These are phyloP conservation scores for Pestalotiopsis sp. DNA, from an alignment of 2,329 filamentous ascomycete species.

Conservation along the genomic window DNA sequence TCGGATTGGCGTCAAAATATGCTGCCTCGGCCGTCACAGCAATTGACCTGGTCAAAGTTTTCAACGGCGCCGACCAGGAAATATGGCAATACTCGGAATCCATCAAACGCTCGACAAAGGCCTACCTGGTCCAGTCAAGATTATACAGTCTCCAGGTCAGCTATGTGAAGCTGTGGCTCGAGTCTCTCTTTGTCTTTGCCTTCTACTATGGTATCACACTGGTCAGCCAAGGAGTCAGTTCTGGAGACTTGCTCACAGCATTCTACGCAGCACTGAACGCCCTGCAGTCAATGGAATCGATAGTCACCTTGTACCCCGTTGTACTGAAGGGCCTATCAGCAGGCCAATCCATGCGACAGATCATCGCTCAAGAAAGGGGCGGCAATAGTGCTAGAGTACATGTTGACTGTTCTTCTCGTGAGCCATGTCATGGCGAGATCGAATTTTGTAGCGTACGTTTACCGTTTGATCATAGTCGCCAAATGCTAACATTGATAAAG, in stretches of 20 bases:
- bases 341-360: constrained; percentile 58
- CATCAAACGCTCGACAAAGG: constrained; percentile 57
- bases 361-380: constrained; percentile 34
- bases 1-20: constrained; percentile 71
- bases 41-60: constrained; percentile 85
- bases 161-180: constrained; percentile 71
- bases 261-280: constrained; percentile 82
- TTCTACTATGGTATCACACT: constrained; percentile 85
- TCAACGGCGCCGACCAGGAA: constrained; percentile 74
- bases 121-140: constrained; percentile 68
- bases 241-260: constrained; percentile 74
- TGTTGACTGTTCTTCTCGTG: constrained; percentile 33
- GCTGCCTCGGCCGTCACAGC: constrained; percentile 68
- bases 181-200: constrained; percentile 80
- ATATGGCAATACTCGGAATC: constrained; percentile 61
- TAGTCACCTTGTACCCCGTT: constrained; percentile 75
- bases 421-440: constrained; percentile 64
- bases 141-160: constrained; percentile 72
- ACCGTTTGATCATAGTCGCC: neutral
- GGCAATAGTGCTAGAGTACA: constrained; percentile 27
- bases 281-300: constrained; percentile 70
- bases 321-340: constrained; percentile 79
- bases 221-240: constrained; percentile 57
- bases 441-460: constrained; percentile 64
- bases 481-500: constrained; percentile 39